Conservation (phyloP, 495 filamentous ascomycete species). For the Xanthoparmelia taractica region DNA sequence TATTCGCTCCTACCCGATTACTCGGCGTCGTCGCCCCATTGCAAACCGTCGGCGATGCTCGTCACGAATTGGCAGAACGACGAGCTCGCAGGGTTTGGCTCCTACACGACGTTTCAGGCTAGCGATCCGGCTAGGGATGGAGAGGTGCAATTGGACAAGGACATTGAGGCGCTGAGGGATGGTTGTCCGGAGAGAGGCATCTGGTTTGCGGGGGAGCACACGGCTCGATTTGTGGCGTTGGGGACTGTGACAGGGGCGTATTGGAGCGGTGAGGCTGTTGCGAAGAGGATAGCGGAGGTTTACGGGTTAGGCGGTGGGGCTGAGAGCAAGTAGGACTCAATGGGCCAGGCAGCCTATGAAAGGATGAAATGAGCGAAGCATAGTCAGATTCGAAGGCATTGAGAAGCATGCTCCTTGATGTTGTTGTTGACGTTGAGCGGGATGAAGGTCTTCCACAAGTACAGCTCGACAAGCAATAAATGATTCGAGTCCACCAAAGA, state of each 20-base stretch:
- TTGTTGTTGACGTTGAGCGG: too few relatives aligned
- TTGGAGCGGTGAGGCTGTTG: conserved; percentile 83
- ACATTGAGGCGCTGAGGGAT: conserved; percentile 64
- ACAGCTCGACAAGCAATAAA: neutral
- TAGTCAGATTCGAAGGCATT: neutral
- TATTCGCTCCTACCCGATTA: conserved; percentile 64
- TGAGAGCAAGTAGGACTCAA: neutral
- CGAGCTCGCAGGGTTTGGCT: conserved; percentile 78
- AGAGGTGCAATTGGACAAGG: conserved; percentile 43
- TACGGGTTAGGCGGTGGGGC: conserved; percentile 22
- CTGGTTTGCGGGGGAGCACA: conserved; percentile 95
- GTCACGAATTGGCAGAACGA: conserved; percentile 79
- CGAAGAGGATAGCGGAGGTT: conserved; percentile 48
- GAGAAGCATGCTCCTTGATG: neutral
- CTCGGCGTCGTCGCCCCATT: conserved; percentile 44
- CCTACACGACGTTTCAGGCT: conserved; percentile 82
- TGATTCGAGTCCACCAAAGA: neutral
- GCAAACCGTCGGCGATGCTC: conserved; percentile 53
- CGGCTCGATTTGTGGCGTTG: conserved; percentile 77
- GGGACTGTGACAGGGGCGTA: conserved; percentile 87
- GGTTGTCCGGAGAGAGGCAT: conserved; percentile 62
- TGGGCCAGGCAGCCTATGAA: neutral
- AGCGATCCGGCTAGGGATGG: conserved; percentile 54
- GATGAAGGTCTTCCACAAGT: too few relatives aligned
- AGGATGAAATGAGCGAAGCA: neutral